A percentile compares a stretch with the other conserved stretches of the same genome.
Conservation (phyloP, 1,284 basidiomycete species). For the Cryptococcus sp. region DNA sequence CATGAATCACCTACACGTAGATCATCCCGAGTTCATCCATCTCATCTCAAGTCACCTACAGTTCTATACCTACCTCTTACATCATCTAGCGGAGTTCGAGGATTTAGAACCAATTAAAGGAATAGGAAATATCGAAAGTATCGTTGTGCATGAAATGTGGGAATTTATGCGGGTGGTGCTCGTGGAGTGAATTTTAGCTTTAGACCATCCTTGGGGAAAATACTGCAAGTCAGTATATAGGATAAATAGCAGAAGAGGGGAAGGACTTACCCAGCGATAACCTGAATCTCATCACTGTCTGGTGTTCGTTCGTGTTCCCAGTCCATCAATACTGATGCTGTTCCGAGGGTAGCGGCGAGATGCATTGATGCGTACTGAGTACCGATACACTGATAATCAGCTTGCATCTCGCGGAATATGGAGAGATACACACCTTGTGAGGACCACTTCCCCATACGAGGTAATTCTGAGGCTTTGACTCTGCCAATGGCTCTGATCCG, state of each 20-base stretch:
- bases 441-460: constrained; percentile 93
- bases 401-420: neutral
- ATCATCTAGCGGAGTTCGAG: too few species aligned
- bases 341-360: constrained; percentile 78
- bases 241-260: constrained; percentile 2
- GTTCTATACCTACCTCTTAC: too few species aligned
- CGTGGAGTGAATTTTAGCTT: constrained; percentile 62
- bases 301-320: constrained; percentile 84
- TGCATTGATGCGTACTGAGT: constrained; percentile 91
- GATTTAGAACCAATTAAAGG: too few species aligned
- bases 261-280: constrained; percentile 67
- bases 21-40: too few species aligned
- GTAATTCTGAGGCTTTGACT: constrained; percentile 87
- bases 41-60: too few species aligned
- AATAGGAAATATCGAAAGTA: too few species aligned
- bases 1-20: too few species aligned
- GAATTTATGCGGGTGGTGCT: constrained; percentile 28
- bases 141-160: too few species aligned
- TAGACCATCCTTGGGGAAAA: constrained; percentile 93
- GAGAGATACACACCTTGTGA: constrained; percentile 55
- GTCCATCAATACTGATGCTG: constrained; percentile 75
- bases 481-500: constrained; percentile 57
- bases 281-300: constrained; percentile 77
- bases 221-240: constrained; percentile 33
- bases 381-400: constrained; percentile 65